Evolutionary conservation across 495 filamentous ascomycete genomes (phyloP).

Genomic region (Penicillium goetzii): DNA sequence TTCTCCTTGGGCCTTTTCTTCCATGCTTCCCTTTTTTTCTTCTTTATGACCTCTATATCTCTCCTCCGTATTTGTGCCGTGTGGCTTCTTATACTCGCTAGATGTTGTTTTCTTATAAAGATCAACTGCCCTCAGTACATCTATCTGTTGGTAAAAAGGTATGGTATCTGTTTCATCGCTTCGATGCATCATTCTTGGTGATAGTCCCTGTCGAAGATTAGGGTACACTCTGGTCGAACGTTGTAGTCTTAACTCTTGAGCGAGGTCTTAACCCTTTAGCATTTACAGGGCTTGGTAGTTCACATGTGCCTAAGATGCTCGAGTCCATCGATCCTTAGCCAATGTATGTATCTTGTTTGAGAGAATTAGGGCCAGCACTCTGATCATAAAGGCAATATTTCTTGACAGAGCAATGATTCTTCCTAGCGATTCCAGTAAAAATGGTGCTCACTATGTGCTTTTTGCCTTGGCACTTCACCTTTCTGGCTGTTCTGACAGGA

Average conservation of each 20-base stretch:
- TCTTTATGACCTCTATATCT: constrained; percentile 16
- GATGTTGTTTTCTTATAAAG: constrained; percentile 28
- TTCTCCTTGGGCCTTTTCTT: constrained; percentile 10
- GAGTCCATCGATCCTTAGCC: not conserved
- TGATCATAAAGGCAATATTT: too few species aligned
- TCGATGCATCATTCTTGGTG: not conserved
- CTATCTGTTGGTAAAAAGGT: not conserved
- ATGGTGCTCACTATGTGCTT: too few species aligned
- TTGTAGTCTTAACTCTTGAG: not conserved
- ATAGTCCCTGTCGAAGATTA: not conserved
- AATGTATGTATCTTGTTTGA: not conserved
- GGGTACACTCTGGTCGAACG: not conserved
- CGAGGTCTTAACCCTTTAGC: too few species aligned
- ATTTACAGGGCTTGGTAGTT: not conserved
- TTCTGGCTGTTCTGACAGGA: too few species aligned
- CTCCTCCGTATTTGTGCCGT: constrained; percentile 30
- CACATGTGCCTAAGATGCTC: not conserved
- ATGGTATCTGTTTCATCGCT: not conserved
- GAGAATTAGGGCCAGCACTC: too few species aligned
- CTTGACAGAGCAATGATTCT: too few species aligned
- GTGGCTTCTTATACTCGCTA: constrained; percentile 33
- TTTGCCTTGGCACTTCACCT: too few species aligned
- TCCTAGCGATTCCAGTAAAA: too few species aligned
- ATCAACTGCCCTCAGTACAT: constrained; percentile 15
- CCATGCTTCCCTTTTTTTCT: constrained; percentile 14